A percentile compares a stretch with the other conserved stretches of the same genome.
These are phyloP conservation scores for Flaveria robusta DNA, from an alignment of 129 eudicot species.

Conservation along the genomic window DNA sequence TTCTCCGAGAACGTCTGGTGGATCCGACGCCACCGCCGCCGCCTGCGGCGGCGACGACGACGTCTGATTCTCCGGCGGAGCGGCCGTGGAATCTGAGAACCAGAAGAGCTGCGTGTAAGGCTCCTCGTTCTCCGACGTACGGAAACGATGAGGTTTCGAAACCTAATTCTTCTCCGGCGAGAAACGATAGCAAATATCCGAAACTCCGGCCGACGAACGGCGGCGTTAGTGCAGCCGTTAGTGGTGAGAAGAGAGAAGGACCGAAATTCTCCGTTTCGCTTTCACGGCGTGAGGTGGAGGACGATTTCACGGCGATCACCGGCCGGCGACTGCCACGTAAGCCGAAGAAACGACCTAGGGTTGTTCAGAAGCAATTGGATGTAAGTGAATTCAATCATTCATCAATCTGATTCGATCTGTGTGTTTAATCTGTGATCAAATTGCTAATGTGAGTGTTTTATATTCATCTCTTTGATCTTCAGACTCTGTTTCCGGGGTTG, in stretches of 20 bases:
- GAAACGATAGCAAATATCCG: conserved; percentile 42
- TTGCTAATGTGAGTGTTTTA: conserved; percentile 22
- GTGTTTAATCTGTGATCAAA: neutral
- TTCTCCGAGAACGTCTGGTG: conserved; percentile 51
- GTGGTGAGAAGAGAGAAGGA: conserved; percentile 51
- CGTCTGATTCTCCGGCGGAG: conserved; percentile 28
- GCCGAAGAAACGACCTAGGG: conserved; percentile 64
- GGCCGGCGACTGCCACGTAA: conserved; percentile 58
- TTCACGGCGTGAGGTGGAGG: conserved; percentile 63
- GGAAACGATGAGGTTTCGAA: conserved; percentile 36
- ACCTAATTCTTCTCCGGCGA: conserved; percentile 46
- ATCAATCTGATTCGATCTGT: neutral
- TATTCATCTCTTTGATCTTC: conserved; percentile 25
- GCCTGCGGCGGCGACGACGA: conserved; percentile 6
- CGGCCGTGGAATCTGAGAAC: conserved; percentile 93
- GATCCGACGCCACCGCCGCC: conserved; percentile 23
- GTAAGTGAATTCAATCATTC: conserved; percentile 42
- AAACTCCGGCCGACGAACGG: conserved; percentile 29
- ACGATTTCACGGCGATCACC: conserved; percentile 64
- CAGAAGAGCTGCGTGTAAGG: conserved; percentile 70
- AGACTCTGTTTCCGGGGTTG: conserved; percentile 72
- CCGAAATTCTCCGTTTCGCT: conserved; percentile 58
- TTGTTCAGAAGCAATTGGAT: conserved; percentile 66
- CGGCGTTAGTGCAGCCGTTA: neutral
- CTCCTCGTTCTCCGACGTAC: conserved; percentile 37